Percentiles rank a stretch among this genome's conserved stretches.
Evolutionary conservation across 495 filamentous ascomycete genomes (phyloP).

Genomic region (Neurospora sp.): DNA sequence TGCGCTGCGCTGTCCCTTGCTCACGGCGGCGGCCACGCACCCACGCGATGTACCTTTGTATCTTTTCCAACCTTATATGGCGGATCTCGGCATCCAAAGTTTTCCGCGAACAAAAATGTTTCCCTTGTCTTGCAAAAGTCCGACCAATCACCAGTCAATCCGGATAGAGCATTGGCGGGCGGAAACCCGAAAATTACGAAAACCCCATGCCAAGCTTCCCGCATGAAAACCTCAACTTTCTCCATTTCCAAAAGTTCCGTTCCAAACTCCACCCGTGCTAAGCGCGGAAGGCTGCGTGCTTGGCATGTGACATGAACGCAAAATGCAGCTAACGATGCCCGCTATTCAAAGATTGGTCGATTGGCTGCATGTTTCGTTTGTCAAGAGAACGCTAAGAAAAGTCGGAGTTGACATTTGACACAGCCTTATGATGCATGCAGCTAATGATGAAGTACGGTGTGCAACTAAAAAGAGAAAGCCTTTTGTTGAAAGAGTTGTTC

Average conservation of each 20-base stretch:
- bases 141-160: background rate
- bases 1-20: background rate
- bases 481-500: background rate
- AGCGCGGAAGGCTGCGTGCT: background rate
- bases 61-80: background rate
- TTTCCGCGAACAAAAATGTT: background rate
- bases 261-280: background rate
- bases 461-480: background rate
- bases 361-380: background rate
- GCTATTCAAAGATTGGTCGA: background rate
- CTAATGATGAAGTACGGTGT: background rate
- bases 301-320: background rate
- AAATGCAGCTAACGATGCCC: background rate
- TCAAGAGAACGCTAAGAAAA: background rate
- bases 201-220: background rate
- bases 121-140: background rate
- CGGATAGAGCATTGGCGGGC: no score
- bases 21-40: background rate
- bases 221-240: background rate
- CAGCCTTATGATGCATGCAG: background rate
- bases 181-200: background rate
- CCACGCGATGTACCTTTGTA: background rate
- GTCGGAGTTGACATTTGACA: background rate
- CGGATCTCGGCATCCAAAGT: background rate
- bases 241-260: background rate